Evolutionary conservation across 1,284 basidiomycete genomes (phyloP).

Genomic region (Leccinum angustisporum): DNA sequence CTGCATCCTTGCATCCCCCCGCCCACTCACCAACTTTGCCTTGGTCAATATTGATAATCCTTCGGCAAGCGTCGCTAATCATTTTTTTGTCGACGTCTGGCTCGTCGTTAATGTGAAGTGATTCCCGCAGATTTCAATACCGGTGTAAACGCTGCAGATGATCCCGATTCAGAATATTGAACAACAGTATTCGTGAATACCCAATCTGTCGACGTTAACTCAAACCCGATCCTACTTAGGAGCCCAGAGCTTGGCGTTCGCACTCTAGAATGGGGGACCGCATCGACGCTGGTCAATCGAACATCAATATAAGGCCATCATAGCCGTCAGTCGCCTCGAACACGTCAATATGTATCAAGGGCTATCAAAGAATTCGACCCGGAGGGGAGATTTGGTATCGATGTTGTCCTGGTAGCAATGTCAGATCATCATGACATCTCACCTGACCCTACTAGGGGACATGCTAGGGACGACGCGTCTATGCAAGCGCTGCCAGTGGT

Average conservation of each 20-base stretch:
- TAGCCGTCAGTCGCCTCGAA: background rate
- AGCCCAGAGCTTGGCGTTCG: background rate
- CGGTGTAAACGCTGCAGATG: background rate
- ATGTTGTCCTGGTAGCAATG: background rate
- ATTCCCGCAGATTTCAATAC: background rate
- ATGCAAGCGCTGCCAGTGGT: background rate
- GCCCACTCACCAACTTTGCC: background rate
- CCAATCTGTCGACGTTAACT: background rate
- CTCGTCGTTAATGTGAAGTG: background rate
- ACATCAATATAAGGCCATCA: constrained; percentile 5
- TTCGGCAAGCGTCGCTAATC: background rate
- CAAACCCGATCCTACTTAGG: background rate
- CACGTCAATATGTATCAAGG: background rate
- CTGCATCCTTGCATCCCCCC: background rate
- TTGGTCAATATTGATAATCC: background rate
- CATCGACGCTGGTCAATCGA: background rate
- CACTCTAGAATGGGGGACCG: background rate
- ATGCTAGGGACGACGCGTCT: background rate
- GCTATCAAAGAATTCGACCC: background rate
- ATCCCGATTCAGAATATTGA: constrained; percentile 3
- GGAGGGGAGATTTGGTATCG: background rate
- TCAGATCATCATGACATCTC: background rate
- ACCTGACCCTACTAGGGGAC: background rate
- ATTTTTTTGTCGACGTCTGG: background rate
- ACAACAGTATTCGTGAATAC: background rate